Base-by-base conservation (phyloP, 2,329 filamentous ascomycete species). In the Diaporthe vaccinii region DNA sequence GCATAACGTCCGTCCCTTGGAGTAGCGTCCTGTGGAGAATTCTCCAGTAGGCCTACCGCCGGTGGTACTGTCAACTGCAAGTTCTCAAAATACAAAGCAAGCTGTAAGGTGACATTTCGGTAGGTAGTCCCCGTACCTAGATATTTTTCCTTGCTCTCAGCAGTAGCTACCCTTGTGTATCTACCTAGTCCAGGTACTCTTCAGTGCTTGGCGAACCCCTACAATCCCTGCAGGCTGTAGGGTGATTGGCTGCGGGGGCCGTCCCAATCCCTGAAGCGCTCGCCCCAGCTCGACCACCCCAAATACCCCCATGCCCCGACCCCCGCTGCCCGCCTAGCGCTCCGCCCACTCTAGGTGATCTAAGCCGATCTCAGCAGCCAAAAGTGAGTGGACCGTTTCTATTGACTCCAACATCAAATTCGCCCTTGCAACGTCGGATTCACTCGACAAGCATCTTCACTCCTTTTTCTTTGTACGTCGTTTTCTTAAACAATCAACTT, bases 201-300 rank as follows among this genome's bases (percentile, higher is more conserved):
- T 31, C 28, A 31, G 53, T 22, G 55, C 59, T 65, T 65, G 59
- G 59, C 59, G 39, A 49, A 65, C 61, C 25, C 10, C 22, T 34
- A 14, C 2, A 7, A 65, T 31, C 61, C 61, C 46, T 53, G 46
- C 34, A 25, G 15, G 65, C n/a, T 34, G 22, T 55, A 28, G 51
- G 34, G 53, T 70, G 72, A 74, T 70, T 74, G 72, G 72, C 61
- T 34, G 61, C 59, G 49, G 51, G 17, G 28, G 14, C 36, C 22
- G 39, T 53, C 36, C n/a, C 28, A 44, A 67, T 36, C 73, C 73
- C 34, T 74, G 71, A 70, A 65, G 71, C 71, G 71, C 71, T 65
- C 71, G 62, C 62, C 74, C 71, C 71, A 70, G 25, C 62, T 57
- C 17, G 31, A 22, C 28, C 55, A 34, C 55, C 57, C 34, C 4